phyloP scores from a whole-genome alignment of 139 green algal genomes.

The Chlorella sp. region DNA sequence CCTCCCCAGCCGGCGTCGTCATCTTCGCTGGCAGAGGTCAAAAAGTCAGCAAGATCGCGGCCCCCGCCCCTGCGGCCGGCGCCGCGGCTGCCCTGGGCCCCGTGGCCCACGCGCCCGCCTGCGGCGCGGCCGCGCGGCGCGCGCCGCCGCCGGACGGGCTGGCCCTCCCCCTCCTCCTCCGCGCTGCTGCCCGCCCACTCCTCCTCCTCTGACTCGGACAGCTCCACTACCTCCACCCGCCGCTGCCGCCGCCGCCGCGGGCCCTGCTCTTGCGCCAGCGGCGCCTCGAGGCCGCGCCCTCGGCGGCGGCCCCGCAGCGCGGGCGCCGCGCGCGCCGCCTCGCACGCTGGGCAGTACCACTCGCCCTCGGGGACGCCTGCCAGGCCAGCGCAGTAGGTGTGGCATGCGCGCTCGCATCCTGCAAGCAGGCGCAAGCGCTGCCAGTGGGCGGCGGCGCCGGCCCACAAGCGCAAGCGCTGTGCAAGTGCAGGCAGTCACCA shows the following conservation, averaged over 20 bases:
- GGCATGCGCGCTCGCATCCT: constrained; percentile 72
- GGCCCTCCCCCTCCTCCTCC: neutral
- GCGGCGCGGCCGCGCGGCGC: neutral
- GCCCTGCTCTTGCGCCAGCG: neutral
- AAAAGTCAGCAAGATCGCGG: neutral
- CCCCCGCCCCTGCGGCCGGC: neutral
- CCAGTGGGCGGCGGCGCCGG: too few relatives aligned
- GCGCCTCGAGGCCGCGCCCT: neutral
- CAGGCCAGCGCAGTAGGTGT: constrained; percentile 72
- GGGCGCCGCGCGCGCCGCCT: neutral
- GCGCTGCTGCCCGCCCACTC: neutral
- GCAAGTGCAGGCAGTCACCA: too few relatives aligned
- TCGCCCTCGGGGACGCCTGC: constrained; percentile 56
- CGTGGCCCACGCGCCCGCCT: too few relatives aligned
- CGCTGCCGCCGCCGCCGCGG: neutral
- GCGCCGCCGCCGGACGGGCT: neutral
- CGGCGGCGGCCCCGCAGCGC: neutral
- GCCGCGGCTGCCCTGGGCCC: too few relatives aligned
- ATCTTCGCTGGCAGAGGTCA: too few relatives aligned
- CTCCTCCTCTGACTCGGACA: neutral
- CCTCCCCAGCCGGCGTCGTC: too few relatives aligned
- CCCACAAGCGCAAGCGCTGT: too few relatives aligned
- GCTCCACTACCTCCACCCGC: neutral
- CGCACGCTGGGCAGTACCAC: constrained; percentile 61
- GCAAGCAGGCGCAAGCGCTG: too few relatives aligned